Evolutionary conservation across 2,329 filamentous ascomycete genomes (phyloP).

Genomic region (Zelopaecilomyces penicillatus): DNA sequence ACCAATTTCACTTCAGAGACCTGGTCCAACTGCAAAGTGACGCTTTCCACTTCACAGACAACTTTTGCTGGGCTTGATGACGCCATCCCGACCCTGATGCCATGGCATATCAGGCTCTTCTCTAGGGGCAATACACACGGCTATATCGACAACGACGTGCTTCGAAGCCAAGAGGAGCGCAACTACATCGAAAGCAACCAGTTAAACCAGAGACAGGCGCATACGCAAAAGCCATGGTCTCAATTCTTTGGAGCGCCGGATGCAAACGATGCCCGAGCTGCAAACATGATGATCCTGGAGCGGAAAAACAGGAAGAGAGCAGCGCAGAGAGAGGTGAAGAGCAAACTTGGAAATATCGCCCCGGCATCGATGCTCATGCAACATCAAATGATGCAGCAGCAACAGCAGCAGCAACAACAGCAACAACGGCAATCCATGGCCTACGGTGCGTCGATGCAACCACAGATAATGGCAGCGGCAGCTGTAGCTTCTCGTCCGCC

Average conservation of each 20-base stretch:
- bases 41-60: constrained; percentile 55
- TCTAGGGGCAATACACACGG: constrained; percentile 9
- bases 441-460: constrained; percentile 5
- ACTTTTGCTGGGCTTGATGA: constrained; percentile 48
- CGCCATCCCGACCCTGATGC: constrained; percentile 42
- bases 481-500: not conserved
- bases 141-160: constrained; percentile 18
- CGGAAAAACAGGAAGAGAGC: too few species aligned
- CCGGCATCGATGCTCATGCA: constrained; percentile 1
- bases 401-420: constrained; percentile 6
- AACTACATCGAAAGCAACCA: constrained; percentile 22
- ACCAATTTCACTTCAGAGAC: constrained; percentile 55
- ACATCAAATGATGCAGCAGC: constrained; percentile 1
- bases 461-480: too few species aligned
- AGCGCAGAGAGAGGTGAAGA: too few species aligned
- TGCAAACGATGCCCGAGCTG: too few species aligned
- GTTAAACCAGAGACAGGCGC: constrained; percentile 3
- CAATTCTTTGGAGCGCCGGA: not conserved
- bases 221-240: constrained; percentile 4
- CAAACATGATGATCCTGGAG: not conserved
- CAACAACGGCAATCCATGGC: not conserved
- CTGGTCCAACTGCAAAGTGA: constrained; percentile 52
- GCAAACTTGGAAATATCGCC: too few species aligned
- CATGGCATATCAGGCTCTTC: constrained; percentile 48
- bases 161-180: constrained; percentile 32